phyloP scores from a whole-genome alignment of 495 filamentous ascomycete genomes.

The Ascodesmis nigricans region DNA sequence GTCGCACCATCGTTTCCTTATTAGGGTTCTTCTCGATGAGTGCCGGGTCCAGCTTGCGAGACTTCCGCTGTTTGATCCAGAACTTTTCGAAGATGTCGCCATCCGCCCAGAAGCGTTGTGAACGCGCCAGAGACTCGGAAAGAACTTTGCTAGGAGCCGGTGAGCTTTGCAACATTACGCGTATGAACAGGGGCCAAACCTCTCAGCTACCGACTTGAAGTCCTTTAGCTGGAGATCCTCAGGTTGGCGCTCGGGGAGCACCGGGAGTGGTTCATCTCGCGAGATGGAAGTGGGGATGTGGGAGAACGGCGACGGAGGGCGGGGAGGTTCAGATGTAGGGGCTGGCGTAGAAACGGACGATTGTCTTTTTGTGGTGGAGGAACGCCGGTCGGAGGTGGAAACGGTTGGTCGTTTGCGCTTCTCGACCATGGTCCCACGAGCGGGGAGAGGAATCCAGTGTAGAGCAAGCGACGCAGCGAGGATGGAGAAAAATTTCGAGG shows the following conservation, averaged over 20 bases:
- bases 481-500: no score
- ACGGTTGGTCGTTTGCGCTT: slow-evolving; percentile 19
- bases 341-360: slow-evolving; percentile 17
- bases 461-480: no score
- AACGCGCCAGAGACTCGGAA: slow-evolving; percentile 57
- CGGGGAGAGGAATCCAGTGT: no score
- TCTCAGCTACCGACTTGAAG: slow-evolving; percentile 67
- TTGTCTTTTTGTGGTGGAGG: slow-evolving; percentile 14
- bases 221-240: slow-evolving; percentile 39
- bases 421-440: slow-evolving; percentile 20
- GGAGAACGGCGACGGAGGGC: slow-evolving; percentile 6
- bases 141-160: slow-evolving; percentile 47
- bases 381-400: slow-evolving; percentile 8
- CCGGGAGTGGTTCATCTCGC: slow-evolving; percentile 38
- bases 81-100: slow-evolving; percentile 69
- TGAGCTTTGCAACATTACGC: not conserved
- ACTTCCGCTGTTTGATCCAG: slow-evolving; percentile 73
- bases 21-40: slow-evolving; percentile 49
- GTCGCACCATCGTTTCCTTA: slow-evolving; percentile 65
- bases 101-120: slow-evolving; percentile 76
- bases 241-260: slow-evolving; percentile 44
- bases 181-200: slow-evolving; percentile 28
- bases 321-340: slow-evolving; percentile 4
- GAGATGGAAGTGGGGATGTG: slow-evolving; percentile 18
- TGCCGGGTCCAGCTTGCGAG: slow-evolving; percentile 41